Base-by-base conservation (phyloP, 768 basidiomycete genomes). In the Mycena capillaripes region DNA sequence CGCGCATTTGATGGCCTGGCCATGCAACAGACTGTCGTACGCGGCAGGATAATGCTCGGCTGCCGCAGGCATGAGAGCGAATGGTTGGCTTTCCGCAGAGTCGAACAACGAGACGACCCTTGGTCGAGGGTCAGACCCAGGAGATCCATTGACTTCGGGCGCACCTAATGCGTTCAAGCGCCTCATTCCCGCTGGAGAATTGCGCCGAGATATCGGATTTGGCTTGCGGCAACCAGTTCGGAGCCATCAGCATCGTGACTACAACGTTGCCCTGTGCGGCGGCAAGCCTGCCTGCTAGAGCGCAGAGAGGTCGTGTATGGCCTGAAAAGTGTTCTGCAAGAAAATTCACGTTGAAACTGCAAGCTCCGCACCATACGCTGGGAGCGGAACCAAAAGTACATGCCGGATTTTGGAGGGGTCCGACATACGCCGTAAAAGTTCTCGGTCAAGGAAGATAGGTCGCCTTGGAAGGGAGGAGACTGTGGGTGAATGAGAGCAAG, bases 331-430 rank as follows among this genome's bases (percentile, higher is more conserved):
- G 7, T 55, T 32, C 17, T 17, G n/a, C n/a, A n/a, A n/a, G n/a
- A n/a, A n/a, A n/a, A n/a, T n/a, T n/a, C n/a, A n/a, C n/a, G n/a
- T n/a, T n/a, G n/a, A n/a, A n/a, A n/a, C n/a, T 32, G n/a, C n/a
- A n/a, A n/a, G n/a, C n/a, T n/a, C n/a, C 58, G n/a, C n/a, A 69
- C 67, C 67, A 29, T 69, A 69, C 7, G 67, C 67, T 1, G 67
- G 50, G 32, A 69, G 7, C 9, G 67, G 67, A 10, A 23, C 48
- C 3, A 69, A 21, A 11, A 69, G 29, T 17, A 69, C 9, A 29
- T 69, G 67, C 3, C 25, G 57, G 29, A n/a, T n/a, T n/a, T n/a
- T n/a, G n/a, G n/a, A n/a, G n/a, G n/a, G n/a, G n/a, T n/a, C n/a
- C n/a, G n/a, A n/a, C n/a, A n/a, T n/a, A n/a, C n/a, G n/a, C n/a